A percentile compares a stretch with the other conserved stretches of the same genome.
phyloP scores from a whole-genome alignment of 306 rosid species.

The Cicer arietinum region DNA sequence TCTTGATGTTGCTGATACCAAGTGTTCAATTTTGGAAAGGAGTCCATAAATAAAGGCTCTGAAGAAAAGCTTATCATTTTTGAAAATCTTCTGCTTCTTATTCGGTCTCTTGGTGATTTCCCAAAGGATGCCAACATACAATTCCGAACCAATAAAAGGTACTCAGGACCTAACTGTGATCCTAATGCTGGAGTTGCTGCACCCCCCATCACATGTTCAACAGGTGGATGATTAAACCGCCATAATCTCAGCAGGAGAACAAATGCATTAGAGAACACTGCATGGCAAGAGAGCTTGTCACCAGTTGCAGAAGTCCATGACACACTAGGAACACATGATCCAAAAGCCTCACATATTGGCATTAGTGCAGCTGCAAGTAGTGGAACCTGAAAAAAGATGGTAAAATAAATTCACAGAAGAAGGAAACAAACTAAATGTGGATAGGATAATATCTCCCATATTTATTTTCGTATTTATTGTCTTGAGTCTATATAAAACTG shows the following conservation, averaged over 20 bases:
- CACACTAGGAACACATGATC: conserved; percentile 80
- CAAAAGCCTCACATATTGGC: conserved; percentile 98
- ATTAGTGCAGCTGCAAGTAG: conserved; percentile 89
- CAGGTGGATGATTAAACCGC: conserved; percentile 87
- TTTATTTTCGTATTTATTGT: too few relatives aligned
- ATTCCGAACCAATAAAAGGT: conserved; percentile 80
- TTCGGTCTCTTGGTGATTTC: conserved; percentile 57
- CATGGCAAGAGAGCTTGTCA: conserved; percentile 84
- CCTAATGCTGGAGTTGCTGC: conserved; percentile 77
- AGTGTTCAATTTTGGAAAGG: conserved; percentile 82
- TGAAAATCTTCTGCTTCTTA: conserved; percentile 68
- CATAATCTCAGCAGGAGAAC: conserved; percentile 88
- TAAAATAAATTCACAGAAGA: conserved; percentile 37
- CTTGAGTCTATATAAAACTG: too few relatives aligned
- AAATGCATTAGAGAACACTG: conserved; percentile 93
- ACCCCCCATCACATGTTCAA: conserved; percentile 92
- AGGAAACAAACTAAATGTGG: conserved; percentile 33
- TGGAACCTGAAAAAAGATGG: conserved; percentile 69
- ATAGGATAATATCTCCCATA: too few relatives aligned
- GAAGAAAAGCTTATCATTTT: conserved; percentile 66
- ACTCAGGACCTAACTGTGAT: conserved; percentile 90
- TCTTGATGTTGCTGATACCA: conserved; percentile 99
- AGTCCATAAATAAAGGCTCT: conserved; percentile 78
- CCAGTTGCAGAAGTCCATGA: conserved; percentile 73
- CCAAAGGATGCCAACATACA: conserved; percentile 67